Conservation (phyloP, 2,329 filamentous ascomycete species). For the Fusarium sp. region DNA sequence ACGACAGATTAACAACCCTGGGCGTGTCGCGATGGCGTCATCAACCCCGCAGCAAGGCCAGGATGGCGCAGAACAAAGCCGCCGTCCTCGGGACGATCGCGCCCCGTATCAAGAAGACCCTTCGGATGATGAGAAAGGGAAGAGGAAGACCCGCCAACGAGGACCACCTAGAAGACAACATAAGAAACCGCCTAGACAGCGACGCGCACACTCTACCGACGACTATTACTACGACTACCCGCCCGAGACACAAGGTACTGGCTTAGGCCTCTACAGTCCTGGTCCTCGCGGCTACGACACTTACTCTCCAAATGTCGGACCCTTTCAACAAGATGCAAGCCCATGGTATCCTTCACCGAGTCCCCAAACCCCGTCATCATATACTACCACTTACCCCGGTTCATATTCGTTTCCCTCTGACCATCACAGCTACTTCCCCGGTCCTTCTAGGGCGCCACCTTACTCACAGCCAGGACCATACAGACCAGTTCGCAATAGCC, state of each 20-base stretch:
- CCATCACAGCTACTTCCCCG: neutral
- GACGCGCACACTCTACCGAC: neutral
- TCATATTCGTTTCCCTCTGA: neutral
- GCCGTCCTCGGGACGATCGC: neutral
- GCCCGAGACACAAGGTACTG: neutral
- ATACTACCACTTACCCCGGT: neutral
- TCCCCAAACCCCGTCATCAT: rapidly evolving
- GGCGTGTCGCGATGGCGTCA: constrained; percentile 7
- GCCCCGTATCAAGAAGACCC: neutral
- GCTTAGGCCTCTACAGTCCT: neutral
- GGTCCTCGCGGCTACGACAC: neutral
- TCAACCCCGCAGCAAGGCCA: constrained; percentile 5
- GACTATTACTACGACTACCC: neutral
- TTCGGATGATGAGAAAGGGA: neutral
- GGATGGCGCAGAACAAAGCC: constrained; percentile 2
- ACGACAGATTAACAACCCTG: neutral
- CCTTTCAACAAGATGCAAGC: neutral
- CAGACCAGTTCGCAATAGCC: neutral
- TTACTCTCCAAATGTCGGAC: neutral
- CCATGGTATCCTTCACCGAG: neutral
- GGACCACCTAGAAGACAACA: neutral
- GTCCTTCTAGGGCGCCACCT: neutral
- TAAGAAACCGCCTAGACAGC: neutral
- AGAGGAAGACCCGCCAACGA: neutral
- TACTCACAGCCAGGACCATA: neutral